Base-by-base conservation (phyloP, 768 basidiomycete species). In the Amanita exitialis region DNA sequence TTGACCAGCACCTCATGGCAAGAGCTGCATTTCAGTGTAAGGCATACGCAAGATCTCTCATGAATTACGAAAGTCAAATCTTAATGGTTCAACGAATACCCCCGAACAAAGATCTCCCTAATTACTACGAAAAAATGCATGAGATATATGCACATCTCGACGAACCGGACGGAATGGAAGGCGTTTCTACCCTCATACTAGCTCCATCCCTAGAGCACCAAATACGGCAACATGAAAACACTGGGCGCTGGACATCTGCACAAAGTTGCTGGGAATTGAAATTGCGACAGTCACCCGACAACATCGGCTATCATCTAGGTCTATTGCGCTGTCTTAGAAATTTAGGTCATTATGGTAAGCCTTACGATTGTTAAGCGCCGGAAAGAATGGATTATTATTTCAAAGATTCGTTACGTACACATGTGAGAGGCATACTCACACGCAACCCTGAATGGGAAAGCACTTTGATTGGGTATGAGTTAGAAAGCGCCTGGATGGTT, bases 91-190 rank as follows among this genome's bases (percentile, higher is more conserved):
- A 65, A 57, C 67, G 69, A 9, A 64, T 70, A 2, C 66, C 71
- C 2, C 52, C 67, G 25, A 69, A 70, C 54, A 59, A 61, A 4
- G 76, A 86, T 30, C 69, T 90, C 2, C 74, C 88, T 45, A 68
- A 68, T 15, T 79, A 89, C 61, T 97, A 91, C 62, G 96, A 98
- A 59, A 80, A 82, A 15, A 71, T 99, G 6, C 96, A 99, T 58
- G 86, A 96, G 65, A 94, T 98, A 54, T 99, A 99, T 64, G 86
- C 95, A 10, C 80, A 93, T 51, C 73, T 99, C 6, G 92, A 99
- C 63, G 93, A 99, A 64, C 96, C 96, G 0, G 96, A 99, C 66
- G 96, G 96, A 13, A 99, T 99, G 96, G 94, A 97, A 68, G 96
- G 96, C 0, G 77, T 98, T 28, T 96, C 96, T 0, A 82, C 87